Percentiles rank a stretch among this genome's conserved stretches.
phyloP scores from a whole-genome alignment of 305 asterid genomes.

The Fraxinus albicans region DNA sequence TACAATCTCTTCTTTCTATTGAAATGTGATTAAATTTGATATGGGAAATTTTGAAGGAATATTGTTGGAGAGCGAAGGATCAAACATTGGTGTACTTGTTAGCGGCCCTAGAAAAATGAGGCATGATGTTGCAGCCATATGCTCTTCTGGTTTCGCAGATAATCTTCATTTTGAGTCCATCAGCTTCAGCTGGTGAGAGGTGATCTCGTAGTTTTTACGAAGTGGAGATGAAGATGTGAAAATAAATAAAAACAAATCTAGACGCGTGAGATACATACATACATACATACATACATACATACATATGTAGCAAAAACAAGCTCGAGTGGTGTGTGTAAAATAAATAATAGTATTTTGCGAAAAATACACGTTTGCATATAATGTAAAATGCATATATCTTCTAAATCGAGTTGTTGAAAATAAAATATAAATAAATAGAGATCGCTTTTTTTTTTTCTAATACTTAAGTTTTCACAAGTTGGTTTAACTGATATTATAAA shows the following conservation, averaged over 20 bases:
- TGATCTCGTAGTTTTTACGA: background rate
- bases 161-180: constrained; percentile 73
- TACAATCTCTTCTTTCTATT: background rate
- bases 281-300: too few relatives aligned
- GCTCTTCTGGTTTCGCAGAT: constrained; percentile 59
- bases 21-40: background rate
- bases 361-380: background rate
- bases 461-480: too few relatives aligned
- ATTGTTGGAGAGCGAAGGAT: constrained; percentile 61
- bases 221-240: background rate
- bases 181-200: constrained; percentile 62
- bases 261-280: too few relatives aligned
- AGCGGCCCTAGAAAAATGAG: constrained; percentile 83
- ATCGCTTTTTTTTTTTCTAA: too few relatives aligned
- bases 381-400: background rate
- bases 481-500: too few relatives aligned
- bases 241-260: background rate
- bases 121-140: constrained; percentile 75
- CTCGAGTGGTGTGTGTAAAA: background rate
- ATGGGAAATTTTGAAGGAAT: constrained; percentile 39
- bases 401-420: too few relatives aligned
- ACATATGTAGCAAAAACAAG: background rate
- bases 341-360: background rate
- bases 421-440: too few relatives aligned
- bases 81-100: constrained; percentile 68